These are phyloP conservation scores for Leucosporidium yakuticum DNA, from an alignment of 768 basidiomycete species.

Conservation along the genomic window DNA sequence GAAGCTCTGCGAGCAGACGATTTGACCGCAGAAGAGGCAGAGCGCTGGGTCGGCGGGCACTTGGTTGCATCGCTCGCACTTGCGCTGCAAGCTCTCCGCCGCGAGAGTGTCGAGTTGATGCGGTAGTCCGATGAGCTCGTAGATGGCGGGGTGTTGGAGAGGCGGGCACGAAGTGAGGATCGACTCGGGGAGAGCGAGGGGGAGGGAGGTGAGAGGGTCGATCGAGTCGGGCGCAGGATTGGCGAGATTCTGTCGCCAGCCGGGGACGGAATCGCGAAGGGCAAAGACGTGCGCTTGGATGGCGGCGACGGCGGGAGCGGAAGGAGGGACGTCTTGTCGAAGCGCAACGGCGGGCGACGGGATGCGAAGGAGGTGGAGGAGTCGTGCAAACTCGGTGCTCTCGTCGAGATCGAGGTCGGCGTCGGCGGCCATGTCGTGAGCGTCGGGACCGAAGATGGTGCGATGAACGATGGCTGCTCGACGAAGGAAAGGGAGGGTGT, in stretches of 20 bases:
- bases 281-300: slow-evolving; percentile 51
- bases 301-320: slow-evolving; percentile 20
- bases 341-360: slow-evolving; percentile 18
- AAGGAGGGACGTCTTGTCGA: not conserved
- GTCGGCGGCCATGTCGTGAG: slow-evolving; percentile 48
- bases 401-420: slow-evolving; percentile 47
- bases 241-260: slow-evolving; percentile 1
- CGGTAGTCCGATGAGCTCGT: slow-evolving; percentile 77
- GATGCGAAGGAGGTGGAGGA: slow-evolving; percentile 68
- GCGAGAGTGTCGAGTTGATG: slow-evolving; percentile 76
- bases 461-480: slow-evolving; percentile 77
- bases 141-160: slow-evolving; percentile 64
- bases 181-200: slow-evolving; percentile 61
- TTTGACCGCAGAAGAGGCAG: slow-evolving; percentile 81
- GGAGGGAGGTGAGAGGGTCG: not conserved
- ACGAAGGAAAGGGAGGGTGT: slow-evolving; percentile 87
- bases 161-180: slow-evolving; percentile 31
- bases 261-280: slow-evolving; percentile 59
- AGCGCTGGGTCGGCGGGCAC: slow-evolving; percentile 81
- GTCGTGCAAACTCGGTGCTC: slow-evolving; percentile 68
- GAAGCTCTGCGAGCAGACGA: slow-evolving; percentile 82
- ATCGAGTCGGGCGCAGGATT: not conserved
- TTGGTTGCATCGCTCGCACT: slow-evolving; percentile 68
- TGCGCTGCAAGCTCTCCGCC: slow-evolving; percentile 62
- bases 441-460: slow-evolving; percentile 55